Evolutionary conservation across 345 rosid species (phyloP).

Genomic region (Lenwebbia sp.): DNA sequence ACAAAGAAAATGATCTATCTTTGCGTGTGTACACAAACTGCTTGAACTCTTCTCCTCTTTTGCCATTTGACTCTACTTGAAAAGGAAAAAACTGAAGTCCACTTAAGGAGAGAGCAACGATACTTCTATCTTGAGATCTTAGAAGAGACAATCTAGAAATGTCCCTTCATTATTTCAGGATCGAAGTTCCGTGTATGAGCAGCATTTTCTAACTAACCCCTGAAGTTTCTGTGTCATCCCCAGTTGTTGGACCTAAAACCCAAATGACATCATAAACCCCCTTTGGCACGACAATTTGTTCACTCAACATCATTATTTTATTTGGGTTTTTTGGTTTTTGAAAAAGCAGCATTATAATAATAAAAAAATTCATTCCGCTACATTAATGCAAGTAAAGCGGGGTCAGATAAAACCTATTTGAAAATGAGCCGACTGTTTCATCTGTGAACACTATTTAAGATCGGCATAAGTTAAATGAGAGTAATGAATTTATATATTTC

Average conservation of each 20-base stretch:
- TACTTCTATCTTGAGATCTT: not conserved
- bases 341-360: not conserved
- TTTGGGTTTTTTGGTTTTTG: not conserved
- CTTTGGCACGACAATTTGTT: not conserved
- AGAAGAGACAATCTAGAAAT: not conserved
- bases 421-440: not conserved
- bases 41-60: not conserved
- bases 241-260: not conserved
- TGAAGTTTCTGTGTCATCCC: not conserved
- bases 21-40: not conserved
- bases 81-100: not conserved
- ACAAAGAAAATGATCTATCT: not conserved
- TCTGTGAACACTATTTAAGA: not conserved
- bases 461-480: not conserved
- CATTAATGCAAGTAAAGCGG: not conserved
- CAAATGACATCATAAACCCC: not conserved
- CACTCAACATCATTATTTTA: not conserved
- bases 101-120: not conserved
- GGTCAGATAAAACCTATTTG: not conserved
- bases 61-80: not conserved
- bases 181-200: not conserved
- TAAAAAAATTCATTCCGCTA: too few species aligned
- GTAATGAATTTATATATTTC: not conserved
- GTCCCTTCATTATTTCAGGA: not conserved
- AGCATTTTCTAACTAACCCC: not conserved